Conservation (phyloP, 768 basidiomycete genomes). For the Amanita phalloides region DNA sequence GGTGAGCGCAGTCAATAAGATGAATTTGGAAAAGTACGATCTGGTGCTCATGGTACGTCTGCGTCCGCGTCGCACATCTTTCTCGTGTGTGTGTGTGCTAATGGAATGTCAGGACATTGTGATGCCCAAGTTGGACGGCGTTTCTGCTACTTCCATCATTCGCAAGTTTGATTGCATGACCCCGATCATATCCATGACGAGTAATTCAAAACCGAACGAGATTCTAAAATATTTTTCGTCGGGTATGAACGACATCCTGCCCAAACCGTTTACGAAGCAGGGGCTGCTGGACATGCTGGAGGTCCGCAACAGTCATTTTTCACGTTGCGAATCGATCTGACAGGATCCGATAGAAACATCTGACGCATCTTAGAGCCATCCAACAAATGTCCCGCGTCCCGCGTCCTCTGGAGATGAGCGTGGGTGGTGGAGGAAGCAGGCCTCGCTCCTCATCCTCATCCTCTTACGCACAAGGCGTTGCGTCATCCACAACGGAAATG, state of each 20-base stretch:
- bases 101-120: slow-evolving; percentile 67
- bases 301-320: slow-evolving; percentile 23
- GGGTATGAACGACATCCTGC: slow-evolving; percentile 94
- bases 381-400: slow-evolving; percentile 64
- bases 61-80: slow-evolving; percentile 4
- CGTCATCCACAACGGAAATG: background rate
- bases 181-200: slow-evolving; percentile 98
- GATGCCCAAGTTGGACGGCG: slow-evolving; percentile 83
- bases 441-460: slow-evolving; percentile 8
- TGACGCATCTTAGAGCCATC: slow-evolving; percentile 79
- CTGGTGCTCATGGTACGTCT: slow-evolving; percentile 81
- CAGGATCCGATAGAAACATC: slow-evolving; percentile 50
- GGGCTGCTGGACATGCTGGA: slow-evolving; percentile 89
- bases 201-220: slow-evolving; percentile 86
- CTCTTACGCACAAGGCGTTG: background rate
- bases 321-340: background rate
- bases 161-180: slow-evolving; percentile 92
- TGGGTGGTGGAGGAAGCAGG: slow-evolving; percentile 23
- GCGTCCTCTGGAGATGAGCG: slow-evolving; percentile 57
- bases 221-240: slow-evolving; percentile 86
- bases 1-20: slow-evolving; percentile 85
- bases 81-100: slow-evolving; percentile 1
- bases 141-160: slow-evolving; percentile 87
- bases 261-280: slow-evolving; percentile 96
- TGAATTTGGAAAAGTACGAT: slow-evolving; percentile 95